These are phyloP conservation scores for Diaporthe ampelina DNA, from an alignment of 2,329 filamentous ascomycete species.

Conservation along the genomic window DNA sequence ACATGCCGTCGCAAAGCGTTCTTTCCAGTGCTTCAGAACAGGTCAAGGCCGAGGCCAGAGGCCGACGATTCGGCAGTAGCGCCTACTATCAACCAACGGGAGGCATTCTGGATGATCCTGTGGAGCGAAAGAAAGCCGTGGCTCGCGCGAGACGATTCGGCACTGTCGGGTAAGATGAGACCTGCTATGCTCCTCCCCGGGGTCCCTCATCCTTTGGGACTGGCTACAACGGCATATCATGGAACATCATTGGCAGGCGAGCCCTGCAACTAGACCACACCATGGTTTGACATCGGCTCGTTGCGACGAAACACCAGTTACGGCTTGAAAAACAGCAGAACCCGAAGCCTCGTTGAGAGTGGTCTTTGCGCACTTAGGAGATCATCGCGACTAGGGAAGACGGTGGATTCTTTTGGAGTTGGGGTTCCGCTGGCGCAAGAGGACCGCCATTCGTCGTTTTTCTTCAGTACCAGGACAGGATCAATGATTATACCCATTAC, in stretches of 20 bases:
- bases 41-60: slow-evolving; percentile 31
- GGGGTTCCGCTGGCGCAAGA: slow-evolving; percentile 26
- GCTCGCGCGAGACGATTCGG: slow-evolving; percentile 67
- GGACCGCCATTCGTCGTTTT: slow-evolving; percentile 28
- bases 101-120: slow-evolving; percentile 63
- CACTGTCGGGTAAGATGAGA: slow-evolving; percentile 12
- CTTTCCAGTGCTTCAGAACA: slow-evolving; percentile 23
- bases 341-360: not conserved
- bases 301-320: not conserved
- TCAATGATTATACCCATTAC: slow-evolving; percentile 38
- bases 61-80: slow-evolving; percentile 31
- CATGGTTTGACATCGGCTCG: not conserved
- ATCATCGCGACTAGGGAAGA: slow-evolving; percentile 21
- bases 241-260: not conserved
- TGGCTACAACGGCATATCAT: not conserved
- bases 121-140: slow-evolving; percentile 70
- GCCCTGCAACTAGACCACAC: not conserved
- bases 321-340: not conserved
- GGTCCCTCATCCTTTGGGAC: not conserved
- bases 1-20: slow-evolving; percentile 21
- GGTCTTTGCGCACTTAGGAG: slow-evolving; percentile 35
- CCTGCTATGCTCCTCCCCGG: not conserved
- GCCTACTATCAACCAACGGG: slow-evolving; percentile 37
- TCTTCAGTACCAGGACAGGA: slow-evolving; percentile 32
- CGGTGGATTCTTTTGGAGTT: slow-evolving; percentile 2